Conservation (phyloP, 345 rosid species). For the Stellera chamaejasme region DNA sequence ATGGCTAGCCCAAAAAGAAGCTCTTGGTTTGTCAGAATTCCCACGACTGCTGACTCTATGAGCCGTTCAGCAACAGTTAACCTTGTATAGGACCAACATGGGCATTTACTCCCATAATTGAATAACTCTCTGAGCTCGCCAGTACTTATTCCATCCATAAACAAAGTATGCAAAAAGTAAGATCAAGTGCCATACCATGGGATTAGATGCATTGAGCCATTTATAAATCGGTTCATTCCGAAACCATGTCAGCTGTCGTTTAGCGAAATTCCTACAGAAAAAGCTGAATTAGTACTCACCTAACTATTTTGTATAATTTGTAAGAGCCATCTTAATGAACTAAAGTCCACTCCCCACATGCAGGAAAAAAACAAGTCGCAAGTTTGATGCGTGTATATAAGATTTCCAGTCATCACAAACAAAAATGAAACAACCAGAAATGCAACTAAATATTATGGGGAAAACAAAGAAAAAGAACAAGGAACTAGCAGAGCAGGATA, state of each 20-base stretch:
- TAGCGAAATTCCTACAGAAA: slow-evolving; percentile 74
- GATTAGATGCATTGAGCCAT: slow-evolving; percentile 88
- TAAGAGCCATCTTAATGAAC: background rate
- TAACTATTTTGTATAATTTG: background rate
- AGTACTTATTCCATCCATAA: background rate
- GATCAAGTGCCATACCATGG: slow-evolving; percentile 44
- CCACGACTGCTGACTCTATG: no score
- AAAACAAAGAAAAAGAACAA: no score
- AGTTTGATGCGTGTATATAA: slow-evolving; percentile 1
- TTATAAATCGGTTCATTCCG: slow-evolving; percentile 74
- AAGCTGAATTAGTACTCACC: background rate
- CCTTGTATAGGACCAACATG: no score
- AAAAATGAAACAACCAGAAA: no score
- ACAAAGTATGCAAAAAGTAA: background rate
- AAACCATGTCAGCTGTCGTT: slow-evolving; percentile 95
- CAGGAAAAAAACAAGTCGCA: background rate
- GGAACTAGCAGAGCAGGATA: no score
- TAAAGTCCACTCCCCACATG: background rate
- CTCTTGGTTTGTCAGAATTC: no score
- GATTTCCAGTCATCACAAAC: background rate
- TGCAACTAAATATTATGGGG: no score
- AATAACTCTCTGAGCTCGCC: no score
- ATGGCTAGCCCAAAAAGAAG: no score
- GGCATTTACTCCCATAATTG: background rate
- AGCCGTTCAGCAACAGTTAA: no score